These are phyloP conservation scores for Gracilariopsis chorda DNA, from an alignment of 23 red algal species.

Conservation along the genomic window DNA sequence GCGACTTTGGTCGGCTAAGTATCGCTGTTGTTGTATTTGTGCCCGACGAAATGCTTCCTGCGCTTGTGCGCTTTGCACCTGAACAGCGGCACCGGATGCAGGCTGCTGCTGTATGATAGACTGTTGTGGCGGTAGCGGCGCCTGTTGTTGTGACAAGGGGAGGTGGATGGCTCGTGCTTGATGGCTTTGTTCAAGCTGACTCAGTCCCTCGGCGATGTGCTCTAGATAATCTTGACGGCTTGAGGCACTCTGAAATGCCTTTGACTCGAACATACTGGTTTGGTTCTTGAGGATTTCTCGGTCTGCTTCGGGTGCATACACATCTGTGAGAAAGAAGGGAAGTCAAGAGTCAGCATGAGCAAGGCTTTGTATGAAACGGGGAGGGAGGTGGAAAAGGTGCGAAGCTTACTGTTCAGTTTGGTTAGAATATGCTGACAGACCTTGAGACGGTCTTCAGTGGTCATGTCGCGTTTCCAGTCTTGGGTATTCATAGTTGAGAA, in stretches of 20 bases:
- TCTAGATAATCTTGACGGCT: constrained; percentile 56
- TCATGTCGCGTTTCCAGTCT: constrained; percentile 35
- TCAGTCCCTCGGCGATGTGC: constrained; percentile 40
- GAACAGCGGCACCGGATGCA: constrained; percentile 9
- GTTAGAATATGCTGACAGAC: constrained; percentile 63
- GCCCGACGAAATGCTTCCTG: not conserved
- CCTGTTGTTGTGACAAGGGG: not conserved
- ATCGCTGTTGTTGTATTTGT: not conserved
- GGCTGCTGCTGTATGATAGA: not conserved
- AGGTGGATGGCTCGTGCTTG: not conserved
- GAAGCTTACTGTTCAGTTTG: constrained; percentile 48
- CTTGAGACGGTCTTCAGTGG: constrained; percentile 49
- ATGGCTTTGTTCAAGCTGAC: not conserved
- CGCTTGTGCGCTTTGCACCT: not conserved
- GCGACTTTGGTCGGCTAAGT: not conserved
- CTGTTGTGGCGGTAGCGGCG: not conserved
- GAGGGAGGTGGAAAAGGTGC: not conserved
- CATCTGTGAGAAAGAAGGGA: not conserved
- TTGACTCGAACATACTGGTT: constrained; percentile 31
- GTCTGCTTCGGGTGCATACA: not conserved
- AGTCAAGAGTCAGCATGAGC: not conserved
- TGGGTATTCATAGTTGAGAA: not conserved
- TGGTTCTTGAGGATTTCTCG: not conserved
- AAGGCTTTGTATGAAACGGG: not conserved
- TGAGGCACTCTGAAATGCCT: constrained; percentile 8